Evolutionary conservation across 192 early-diverging fungal genomes (phyloP).

Genomic region (Entomortierella lignicola): DNA sequence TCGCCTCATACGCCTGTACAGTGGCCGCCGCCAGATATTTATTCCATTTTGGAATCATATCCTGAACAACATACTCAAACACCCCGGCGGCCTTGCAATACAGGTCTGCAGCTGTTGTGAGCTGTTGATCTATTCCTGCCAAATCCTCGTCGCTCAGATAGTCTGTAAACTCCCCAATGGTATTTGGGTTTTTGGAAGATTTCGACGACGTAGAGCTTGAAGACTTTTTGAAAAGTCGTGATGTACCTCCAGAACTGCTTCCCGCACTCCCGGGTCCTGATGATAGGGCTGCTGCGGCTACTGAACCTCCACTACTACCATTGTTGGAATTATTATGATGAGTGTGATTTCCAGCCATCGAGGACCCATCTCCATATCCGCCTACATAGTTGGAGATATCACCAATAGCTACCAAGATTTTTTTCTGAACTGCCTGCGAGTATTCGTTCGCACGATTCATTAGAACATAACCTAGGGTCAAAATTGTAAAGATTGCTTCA

Average conservation of each 20-base stretch:
- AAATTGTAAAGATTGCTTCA: constrained; percentile 65
- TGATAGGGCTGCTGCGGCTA: not conserved
- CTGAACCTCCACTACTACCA: not conserved
- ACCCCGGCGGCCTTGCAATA: constrained; percentile 64
- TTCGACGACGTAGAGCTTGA: constrained; percentile 6
- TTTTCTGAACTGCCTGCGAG: constrained; percentile 14
- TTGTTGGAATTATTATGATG: constrained; percentile 8
- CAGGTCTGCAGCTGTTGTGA: constrained; percentile 59
- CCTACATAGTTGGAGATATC: constrained; percentile 33
- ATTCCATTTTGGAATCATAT: constrained; percentile 60
- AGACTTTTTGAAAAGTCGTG: constrained; percentile 38
- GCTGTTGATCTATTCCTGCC: constrained; percentile 40
- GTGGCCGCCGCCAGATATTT: constrained; percentile 40
- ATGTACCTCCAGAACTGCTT: constrained; percentile 1
- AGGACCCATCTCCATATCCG: constrained; percentile 59
- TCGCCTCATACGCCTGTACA: constrained; percentile 5
- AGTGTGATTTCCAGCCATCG: constrained; percentile 29
- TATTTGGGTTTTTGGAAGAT: constrained; percentile 20
- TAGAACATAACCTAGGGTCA: constrained; percentile 61
- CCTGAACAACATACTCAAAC: constrained; percentile 62
- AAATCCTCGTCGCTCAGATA: constrained; percentile 45
- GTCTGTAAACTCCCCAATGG: constrained; percentile 51
- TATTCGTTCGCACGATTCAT: constrained; percentile 49
- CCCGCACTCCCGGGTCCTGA: not conserved
- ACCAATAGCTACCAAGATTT: constrained; percentile 43